phyloP scores from a whole-genome alignment of 2,329 filamentous ascomycete genomes.

The Claviceps cyperi region DNA sequence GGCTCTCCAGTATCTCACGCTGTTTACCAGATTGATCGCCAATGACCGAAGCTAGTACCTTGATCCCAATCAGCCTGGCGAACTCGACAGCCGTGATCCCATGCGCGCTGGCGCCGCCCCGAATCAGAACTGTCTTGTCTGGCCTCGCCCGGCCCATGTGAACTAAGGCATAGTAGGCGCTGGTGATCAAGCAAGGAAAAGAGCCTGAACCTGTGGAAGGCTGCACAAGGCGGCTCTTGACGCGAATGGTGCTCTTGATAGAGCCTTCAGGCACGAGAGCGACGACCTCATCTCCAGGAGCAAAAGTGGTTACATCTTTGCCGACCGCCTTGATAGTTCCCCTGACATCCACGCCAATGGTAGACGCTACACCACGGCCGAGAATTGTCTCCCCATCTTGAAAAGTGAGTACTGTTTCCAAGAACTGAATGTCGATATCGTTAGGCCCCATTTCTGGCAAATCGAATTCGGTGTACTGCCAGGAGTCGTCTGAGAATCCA shows the following conservation, averaged over 20 bases:
- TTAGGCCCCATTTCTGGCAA: slow-evolving; percentile 12
- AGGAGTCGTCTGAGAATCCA: slow-evolving; percentile 12
- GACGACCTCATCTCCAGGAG: slow-evolving; percentile 26
- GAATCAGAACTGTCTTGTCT: slow-evolving; percentile 26
- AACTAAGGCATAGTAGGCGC: slow-evolving; percentile 28
- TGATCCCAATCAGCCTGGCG: slow-evolving; percentile 21
- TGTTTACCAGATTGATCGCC: slow-evolving; percentile 19
- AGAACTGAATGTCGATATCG: slow-evolving; percentile 27
- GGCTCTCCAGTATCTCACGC: slow-evolving; percentile 18
- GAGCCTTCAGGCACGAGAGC: slow-evolving; percentile 24
- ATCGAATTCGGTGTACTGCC: slow-evolving; percentile 13
- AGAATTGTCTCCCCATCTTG: slow-evolving; percentile 22
- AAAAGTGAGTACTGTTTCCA: slow-evolving; percentile 19
- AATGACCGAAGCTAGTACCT: slow-evolving; percentile 28
- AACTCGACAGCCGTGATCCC: slow-evolving; percentile 30
- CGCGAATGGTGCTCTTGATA: slow-evolving; percentile 19
- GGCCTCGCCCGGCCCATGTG: slow-evolving; percentile 15
- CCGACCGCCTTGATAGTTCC: slow-evolving; percentile 24
- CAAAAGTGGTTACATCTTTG: slow-evolving; percentile 16
- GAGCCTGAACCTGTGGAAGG: slow-evolving; percentile 11
- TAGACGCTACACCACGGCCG: slow-evolving; percentile 17
- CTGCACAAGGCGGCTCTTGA: slow-evolving; percentile 24
- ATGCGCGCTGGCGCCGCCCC: slow-evolving; percentile 27
- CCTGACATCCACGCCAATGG: slow-evolving; percentile 26
- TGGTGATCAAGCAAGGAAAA: slow-evolving; percentile 24